Percentiles rank a stretch among this genome's conserved stretches.
These are phyloP conservation scores for Suhomyces bokatorum DNA, from an alignment of 1,139 yeast genomes.

Conservation along the genomic window DNA sequence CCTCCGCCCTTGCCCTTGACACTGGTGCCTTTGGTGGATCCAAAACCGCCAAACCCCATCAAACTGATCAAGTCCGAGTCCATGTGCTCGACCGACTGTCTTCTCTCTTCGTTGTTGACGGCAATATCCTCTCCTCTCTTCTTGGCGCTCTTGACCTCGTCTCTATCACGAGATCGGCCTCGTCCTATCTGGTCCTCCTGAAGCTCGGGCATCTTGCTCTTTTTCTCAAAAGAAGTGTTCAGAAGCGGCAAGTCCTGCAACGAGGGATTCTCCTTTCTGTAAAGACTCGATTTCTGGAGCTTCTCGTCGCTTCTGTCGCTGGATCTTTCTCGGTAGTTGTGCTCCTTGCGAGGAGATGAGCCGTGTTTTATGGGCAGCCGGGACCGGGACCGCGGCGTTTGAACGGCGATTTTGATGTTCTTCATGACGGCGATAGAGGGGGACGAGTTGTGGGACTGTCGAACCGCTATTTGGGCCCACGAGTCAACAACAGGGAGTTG, in stretches of 20 bases:
- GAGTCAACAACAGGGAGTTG: background rate
- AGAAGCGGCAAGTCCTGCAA: slow-evolving; percentile 20
- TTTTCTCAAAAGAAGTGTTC: slow-evolving; percentile 20
- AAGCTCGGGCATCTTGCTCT: slow-evolving; percentile 15
- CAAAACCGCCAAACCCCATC: slow-evolving; percentile 70
- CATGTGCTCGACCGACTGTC: slow-evolving; percentile 14
- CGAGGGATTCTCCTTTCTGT: slow-evolving; percentile 18
- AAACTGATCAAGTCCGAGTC: slow-evolving; percentile 34
- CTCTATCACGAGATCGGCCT: slow-evolving; percentile 29
- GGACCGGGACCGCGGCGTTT: slow-evolving; percentile 22
- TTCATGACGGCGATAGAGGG: slow-evolving; percentile 2
- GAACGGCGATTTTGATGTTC: slow-evolving; percentile 6
- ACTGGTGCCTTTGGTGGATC: slow-evolving; percentile 61
- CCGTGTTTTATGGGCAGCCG: slow-evolving; percentile 22
- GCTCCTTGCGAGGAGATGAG: slow-evolving; percentile 6
- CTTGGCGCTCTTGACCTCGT: slow-evolving; percentile 5
- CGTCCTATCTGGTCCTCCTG: slow-evolving; percentile 22
- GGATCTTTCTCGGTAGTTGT: slow-evolving; percentile 17
- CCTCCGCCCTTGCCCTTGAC: slow-evolving; percentile 54
- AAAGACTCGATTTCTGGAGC: slow-evolving; percentile 19
- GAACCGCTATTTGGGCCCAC: background rate
- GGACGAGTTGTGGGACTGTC: background rate
- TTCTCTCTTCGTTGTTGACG: slow-evolving; percentile 6
- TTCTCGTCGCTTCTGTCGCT: slow-evolving; percentile 18
- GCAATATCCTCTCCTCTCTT: slow-evolving; percentile 5